Conservation (phyloP, 306 rosid species). For the Malus sieversii region DNA sequence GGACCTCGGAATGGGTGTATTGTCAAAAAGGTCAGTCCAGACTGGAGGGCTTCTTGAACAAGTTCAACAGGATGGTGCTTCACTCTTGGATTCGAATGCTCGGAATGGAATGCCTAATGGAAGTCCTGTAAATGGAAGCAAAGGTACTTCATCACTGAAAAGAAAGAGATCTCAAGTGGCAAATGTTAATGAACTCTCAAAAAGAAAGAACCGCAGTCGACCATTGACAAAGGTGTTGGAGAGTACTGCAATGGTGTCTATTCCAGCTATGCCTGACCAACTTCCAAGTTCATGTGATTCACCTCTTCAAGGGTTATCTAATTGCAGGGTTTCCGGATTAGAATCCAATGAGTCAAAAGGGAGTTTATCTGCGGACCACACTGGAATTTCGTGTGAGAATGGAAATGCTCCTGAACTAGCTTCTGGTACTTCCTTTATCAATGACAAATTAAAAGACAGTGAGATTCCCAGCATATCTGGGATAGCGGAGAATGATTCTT, state of each 20-base stretch:
- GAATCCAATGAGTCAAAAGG: constrained; percentile 52
- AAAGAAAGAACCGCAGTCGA: constrained; percentile 64
- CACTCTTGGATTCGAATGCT: constrained; percentile 35
- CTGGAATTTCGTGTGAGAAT: constrained; percentile 50
- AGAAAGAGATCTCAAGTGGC: constrained; percentile 77
- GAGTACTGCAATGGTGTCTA: constrained; percentile 78
- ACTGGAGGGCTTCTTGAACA: constrained; percentile 41
- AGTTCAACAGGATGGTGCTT: constrained; percentile 55
- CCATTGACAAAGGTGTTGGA: constrained; percentile 84
- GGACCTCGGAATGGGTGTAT: constrained; percentile 69
- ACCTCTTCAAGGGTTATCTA: constrained; percentile 41
- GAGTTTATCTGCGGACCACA: constrained; percentile 32
- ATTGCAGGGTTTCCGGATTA: constrained; percentile 42
- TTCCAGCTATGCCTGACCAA: constrained; percentile 62
- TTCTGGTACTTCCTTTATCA: constrained; percentile 32
- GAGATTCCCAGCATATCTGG: constrained; percentile 37
- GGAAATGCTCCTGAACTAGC: constrained; percentile 47
- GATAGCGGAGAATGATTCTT: constrained; percentile 39
- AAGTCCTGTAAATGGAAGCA: constrained; percentile 47
- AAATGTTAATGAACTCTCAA: constrained; percentile 53
- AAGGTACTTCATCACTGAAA: constrained; percentile 41
- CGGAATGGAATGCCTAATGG: constrained; percentile 50
- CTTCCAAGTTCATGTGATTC: constrained; percentile 52
- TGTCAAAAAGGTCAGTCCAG: constrained; percentile 50
- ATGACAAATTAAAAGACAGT: constrained; percentile 40